Evolutionary conservation across 805 yeast genomes (phyloP).

Genomic region (Komagataella pseudopastoris): DNA sequence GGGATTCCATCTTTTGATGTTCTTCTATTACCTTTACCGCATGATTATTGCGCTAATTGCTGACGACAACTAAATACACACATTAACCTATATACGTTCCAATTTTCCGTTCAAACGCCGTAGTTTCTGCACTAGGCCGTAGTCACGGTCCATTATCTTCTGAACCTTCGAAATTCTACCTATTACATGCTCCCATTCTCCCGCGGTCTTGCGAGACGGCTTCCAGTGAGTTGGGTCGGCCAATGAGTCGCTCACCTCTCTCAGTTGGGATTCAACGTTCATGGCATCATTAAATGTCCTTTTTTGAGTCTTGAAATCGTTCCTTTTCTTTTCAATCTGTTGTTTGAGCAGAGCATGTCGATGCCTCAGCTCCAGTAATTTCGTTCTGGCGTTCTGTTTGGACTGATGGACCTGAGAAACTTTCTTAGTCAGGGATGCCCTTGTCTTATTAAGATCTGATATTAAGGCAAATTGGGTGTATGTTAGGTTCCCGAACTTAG

Average conservation of each 20-base stretch:
- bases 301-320: neutral
- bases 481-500: neutral
- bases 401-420: neutral
- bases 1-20: conserved; percentile 82
- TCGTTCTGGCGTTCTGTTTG: neutral
- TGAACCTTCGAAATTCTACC: neutral
- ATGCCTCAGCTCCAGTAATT: neutral
- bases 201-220: neutral
- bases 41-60: conserved; percentile 89
- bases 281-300: neutral
- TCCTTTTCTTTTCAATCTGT: neutral
- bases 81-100: neutral
- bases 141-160: neutral
- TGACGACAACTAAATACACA: conserved; percentile 27
- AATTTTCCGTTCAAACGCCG: neutral
- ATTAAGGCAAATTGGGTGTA: neutral
- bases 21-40: conserved; percentile 91
- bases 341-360: neutral
- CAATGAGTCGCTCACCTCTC: neutral
- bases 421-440: neutral
- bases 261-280: neutral
- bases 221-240: neutral
- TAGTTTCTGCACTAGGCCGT: neutral
- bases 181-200: neutral
- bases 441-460: neutral